These are phyloP conservation scores for Sequoiadendron giganteum DNA, from an alignment of 75 land plant species.

Conservation along the genomic window DNA sequence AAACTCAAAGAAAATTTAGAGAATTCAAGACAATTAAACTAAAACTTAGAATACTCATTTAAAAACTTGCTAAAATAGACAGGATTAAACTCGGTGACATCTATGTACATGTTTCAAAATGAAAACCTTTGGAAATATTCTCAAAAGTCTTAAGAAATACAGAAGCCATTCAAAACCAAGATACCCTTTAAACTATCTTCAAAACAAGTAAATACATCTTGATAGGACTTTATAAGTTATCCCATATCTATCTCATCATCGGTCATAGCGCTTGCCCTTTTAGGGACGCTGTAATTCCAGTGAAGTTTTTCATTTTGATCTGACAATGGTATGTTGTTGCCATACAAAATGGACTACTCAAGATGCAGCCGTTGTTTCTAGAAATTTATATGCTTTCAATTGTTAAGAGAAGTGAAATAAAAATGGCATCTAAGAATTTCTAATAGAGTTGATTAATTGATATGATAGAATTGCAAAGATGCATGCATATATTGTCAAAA, in stretches of 20 bases:
- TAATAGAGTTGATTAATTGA: background rate
- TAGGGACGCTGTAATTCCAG: background rate
- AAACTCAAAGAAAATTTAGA: background rate
- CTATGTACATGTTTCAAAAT: too few species aligned
- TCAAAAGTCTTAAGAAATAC: too few species aligned
- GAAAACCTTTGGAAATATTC: background rate
- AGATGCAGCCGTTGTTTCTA: background rate
- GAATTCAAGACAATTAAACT: background rate
- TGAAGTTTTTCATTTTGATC: background rate
- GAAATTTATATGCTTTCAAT: background rate
- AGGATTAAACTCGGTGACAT: background rate
- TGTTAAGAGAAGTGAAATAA: background rate
- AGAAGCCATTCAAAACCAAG: background rate
- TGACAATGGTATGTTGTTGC: background rate
- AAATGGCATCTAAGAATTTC: background rate
- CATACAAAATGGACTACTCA: background rate
- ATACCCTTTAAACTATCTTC: background rate
- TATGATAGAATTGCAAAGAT: background rate
- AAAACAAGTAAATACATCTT: background rate
- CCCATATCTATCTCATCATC: background rate
- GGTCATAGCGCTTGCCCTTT: background rate
- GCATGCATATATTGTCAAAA: background rate
- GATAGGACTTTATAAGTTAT: background rate
- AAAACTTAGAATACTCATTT: background rate
- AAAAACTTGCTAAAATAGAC: background rate